Percentiles rank a stretch among this genome's conserved stretches.
These are phyloP conservation scores for Penicillium brasilianum DNA, from an alignment of 2,329 filamentous ascomycete species.

Conservation along the genomic window DNA sequence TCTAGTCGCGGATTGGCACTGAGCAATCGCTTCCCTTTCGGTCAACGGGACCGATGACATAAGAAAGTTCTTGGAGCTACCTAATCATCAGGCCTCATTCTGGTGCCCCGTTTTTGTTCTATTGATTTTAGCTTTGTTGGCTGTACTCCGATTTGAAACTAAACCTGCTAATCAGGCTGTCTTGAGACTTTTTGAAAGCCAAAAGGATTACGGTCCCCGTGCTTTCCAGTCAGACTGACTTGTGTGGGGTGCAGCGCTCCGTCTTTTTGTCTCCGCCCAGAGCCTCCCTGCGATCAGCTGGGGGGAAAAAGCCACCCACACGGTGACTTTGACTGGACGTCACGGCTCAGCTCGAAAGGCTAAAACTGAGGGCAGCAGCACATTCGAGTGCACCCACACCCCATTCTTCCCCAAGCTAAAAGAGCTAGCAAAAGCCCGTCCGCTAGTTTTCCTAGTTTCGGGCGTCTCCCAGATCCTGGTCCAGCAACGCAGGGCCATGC, in stretches of 20 bases:
- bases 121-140: not conserved
- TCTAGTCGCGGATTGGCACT: not conserved
- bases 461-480: conserved; percentile 10
- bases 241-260: not conserved
- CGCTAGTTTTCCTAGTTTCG: conserved; percentile 5
- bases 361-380: not conserved
- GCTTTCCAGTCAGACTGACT: not conserved
- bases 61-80: conserved; percentile 6
- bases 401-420: not conserved
- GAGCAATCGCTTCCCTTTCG: not conserved
- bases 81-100: not conserved
- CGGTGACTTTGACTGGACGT: not conserved
- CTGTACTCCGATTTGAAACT: not conserved
- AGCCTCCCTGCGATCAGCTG: conserved; percentile 3
- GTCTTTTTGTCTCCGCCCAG: conserved; percentile 7
- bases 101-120: not conserved
- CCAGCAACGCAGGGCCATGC: conserved; percentile 19
- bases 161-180: conserved; percentile 9
- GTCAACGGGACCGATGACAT: conserved; percentile 3
- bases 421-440: conserved; percentile 9
- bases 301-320: not conserved
- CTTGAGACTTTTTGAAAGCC: not conserved
- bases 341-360: not conserved
- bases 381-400: not conserved
- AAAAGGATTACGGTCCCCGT: too few species aligned